Evolutionary conservation across 2,329 filamentous ascomycete genomes (phyloP).

Genomic region (Ophiostoma triangulosporum): DNA sequence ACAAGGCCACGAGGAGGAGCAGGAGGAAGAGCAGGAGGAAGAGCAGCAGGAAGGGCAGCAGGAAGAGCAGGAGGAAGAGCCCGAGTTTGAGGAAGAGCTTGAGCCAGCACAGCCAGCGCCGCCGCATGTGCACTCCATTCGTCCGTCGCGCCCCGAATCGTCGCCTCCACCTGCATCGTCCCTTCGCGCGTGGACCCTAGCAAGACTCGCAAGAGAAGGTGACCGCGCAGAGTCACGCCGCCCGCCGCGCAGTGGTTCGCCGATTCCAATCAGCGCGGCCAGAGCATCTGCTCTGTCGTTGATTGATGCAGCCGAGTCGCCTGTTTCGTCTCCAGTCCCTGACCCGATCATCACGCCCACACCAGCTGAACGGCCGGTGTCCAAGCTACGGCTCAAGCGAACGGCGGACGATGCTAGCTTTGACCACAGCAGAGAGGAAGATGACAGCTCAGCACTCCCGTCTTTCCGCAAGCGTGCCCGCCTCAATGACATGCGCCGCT

Average conservation of each 20-base stretch:
- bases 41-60: background rate
- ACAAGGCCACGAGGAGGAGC: background rate
- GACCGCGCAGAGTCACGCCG: background rate
- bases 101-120: background rate
- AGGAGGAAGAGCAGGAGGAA: background rate
- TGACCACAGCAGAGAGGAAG: background rate
- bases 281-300: background rate
- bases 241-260: background rate
- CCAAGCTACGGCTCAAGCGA: background rate
- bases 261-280: background rate
- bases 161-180: background rate
- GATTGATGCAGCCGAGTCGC: background rate
- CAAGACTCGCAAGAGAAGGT: background rate
- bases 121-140: background rate
- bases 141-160: background rate
- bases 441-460: background rate
- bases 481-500: background rate
- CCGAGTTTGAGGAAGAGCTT: background rate
- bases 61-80: background rate
- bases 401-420: background rate
- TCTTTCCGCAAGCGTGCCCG: background rate
- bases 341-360: slow-evolving; percentile 14
- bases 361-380: background rate
- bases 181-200: background rate
- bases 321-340: slow-evolving; percentile 2